A percentile compares a stretch with the other conserved stretches of the same genome.
Evolutionary conservation across 257 asterid genomes (phyloP).

Genomic region (Fraxinus excelsior): DNA sequence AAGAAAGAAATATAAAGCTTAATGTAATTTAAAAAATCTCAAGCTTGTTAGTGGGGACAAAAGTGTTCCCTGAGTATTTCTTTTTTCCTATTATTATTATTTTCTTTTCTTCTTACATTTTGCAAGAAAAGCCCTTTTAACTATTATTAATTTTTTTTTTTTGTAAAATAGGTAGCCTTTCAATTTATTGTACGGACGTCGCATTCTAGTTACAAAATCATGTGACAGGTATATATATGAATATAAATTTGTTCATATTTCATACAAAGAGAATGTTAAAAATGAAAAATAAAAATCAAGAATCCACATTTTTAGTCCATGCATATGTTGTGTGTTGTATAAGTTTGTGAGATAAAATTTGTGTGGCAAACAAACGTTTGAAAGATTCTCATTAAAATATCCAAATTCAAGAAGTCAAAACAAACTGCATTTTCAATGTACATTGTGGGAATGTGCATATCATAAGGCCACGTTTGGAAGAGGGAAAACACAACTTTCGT

Average conservation of each 20-base stretch:
- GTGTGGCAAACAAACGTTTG: conserved; percentile 24
- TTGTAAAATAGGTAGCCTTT: background rate
- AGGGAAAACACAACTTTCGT: conserved; percentile 29
- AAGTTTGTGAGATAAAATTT: conserved; percentile 30
- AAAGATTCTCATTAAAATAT: conserved; percentile 16
- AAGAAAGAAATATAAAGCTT: background rate
- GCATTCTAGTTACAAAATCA: background rate
- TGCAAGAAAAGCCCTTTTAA: background rate
- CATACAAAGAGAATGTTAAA: background rate
- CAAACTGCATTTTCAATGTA: background rate
- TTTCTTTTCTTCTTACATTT: conserved; percentile 20
- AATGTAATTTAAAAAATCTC: background rate
- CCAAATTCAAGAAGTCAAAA: background rate
- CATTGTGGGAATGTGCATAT: conserved; percentile 24
- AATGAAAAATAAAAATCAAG: background rate
- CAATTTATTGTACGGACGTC: conserved; percentile 27
- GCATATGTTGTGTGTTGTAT: background rate
- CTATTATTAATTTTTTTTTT: background rate
- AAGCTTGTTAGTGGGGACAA: conserved; percentile 23
- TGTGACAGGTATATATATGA: background rate
- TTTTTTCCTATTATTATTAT: background rate
- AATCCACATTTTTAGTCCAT: background rate
- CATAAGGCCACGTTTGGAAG: conserved; percentile 35
- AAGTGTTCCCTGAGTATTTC: conserved; percentile 23
- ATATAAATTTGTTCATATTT: background rate